Conservation (phyloP, 23 red algal genomes). For the Gracilariopsis chorda region DNA sequence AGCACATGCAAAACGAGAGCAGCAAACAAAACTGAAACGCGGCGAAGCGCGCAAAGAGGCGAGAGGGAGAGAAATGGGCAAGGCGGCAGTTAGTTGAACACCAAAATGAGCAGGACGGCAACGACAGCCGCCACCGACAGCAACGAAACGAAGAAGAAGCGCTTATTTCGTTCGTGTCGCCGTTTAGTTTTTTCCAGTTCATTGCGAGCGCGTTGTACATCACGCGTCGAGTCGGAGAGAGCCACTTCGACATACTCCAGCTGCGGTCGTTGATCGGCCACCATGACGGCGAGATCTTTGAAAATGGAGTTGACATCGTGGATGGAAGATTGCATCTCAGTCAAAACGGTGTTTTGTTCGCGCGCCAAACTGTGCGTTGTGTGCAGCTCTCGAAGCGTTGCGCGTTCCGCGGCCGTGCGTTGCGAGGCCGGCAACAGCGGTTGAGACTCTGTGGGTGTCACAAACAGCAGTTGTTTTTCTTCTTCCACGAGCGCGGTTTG, state of each 20-base stretch:
- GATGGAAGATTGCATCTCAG: conserved; percentile 32
- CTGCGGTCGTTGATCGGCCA: conserved; percentile 63
- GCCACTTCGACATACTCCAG: conserved; percentile 59
- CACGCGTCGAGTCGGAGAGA: not conserved
- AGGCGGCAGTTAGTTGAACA: conserved; percentile 28
- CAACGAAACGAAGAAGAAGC: conserved; percentile 44
- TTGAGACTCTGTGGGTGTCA: not conserved
- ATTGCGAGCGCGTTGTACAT: conserved; percentile 6
- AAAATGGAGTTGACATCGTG: conserved; percentile 65
- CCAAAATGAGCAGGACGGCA: conserved; percentile 31
- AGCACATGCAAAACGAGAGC: too few species aligned
- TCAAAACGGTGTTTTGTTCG: conserved; percentile 30
- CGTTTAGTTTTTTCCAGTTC: conserved; percentile 39
- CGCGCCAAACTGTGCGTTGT: conserved; percentile 20
- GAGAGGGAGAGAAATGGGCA: too few species aligned
- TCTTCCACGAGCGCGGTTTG: not conserved
- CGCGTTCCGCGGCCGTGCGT: not conserved
- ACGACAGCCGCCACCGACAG: conserved; percentile 37
- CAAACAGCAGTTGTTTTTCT: not conserved
- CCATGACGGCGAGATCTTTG: conserved; percentile 72
- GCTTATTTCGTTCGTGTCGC: conserved; percentile 16
- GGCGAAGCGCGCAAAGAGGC: too few species aligned
- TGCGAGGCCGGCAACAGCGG: not conserved
- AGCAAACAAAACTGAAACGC: too few species aligned
- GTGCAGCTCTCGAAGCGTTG: conserved; percentile 14